These are phyloP conservation scores for Botrytis galanthina DNA, from an alignment of 2,329 filamentous ascomycete genomes.

Conservation along the genomic window DNA sequence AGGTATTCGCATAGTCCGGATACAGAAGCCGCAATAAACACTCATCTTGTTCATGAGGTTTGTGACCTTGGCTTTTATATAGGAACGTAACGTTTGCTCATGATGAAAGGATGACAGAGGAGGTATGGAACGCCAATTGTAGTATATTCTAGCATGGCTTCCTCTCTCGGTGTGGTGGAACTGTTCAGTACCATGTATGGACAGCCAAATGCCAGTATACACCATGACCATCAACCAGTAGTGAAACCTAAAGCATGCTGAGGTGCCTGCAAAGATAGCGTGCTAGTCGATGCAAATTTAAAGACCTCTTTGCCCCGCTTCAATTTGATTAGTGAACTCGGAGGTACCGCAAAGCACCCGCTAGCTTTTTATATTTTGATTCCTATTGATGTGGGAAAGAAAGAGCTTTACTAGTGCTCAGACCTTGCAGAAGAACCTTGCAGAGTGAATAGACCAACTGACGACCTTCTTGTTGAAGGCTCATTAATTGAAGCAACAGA, in stretches of 20 bases:
- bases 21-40: background rate
- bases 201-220: background rate
- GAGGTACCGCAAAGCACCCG: background rate
- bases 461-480: background rate
- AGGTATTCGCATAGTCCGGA: background rate
- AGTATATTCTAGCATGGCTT: background rate
- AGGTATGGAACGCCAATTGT: too few species aligned
- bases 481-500: background rate
- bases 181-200: background rate
- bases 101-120: too few species aligned
- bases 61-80: background rate
- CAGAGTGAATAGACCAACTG: background rate
- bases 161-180: background rate
- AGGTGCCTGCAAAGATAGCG: background rate
- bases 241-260: background rate
- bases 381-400: background rate
- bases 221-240: background rate
- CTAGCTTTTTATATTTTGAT: background rate
- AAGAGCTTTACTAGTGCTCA: background rate
- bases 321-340: background rate
- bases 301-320: background rate
- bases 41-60: background rate
- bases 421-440: conserved; percentile 1
- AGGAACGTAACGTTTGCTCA: background rate
- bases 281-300: conserved; percentile 8